Percentiles rank a stretch among this genome's conserved stretches.
These are phyloP conservation scores for Phanerochaete carnosa DNA, from an alignment of 768 basidiomycete genomes.

Conservation along the genomic window DNA sequence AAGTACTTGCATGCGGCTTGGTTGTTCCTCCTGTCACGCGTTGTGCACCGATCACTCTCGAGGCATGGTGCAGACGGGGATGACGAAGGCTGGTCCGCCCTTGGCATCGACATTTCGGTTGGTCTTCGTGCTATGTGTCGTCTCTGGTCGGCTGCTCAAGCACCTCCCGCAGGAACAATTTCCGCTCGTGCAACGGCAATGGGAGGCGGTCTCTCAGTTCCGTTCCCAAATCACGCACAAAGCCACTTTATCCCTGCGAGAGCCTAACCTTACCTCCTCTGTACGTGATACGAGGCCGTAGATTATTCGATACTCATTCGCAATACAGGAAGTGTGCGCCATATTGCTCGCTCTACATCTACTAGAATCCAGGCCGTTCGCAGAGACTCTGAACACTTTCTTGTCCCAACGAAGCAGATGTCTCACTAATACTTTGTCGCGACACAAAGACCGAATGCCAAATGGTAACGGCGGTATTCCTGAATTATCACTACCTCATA, in stretches of 20 bases:
- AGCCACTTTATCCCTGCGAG: slow-evolving; percentile 79
- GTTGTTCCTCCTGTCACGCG: slow-evolving; percentile 82
- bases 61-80: slow-evolving; percentile 62
- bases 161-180: slow-evolving; percentile 86
- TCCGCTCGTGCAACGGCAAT: slow-evolving; percentile 87
- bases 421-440: slow-evolving; percentile 39
- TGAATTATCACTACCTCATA: slow-evolving; percentile 13
- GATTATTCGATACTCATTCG: neutral
- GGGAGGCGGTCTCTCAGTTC: slow-evolving; percentile 87
- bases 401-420: slow-evolving; percentile 69
- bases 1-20: slow-evolving; percentile 81
- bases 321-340: slow-evolving; percentile 64
- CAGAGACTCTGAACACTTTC: slow-evolving; percentile 67
- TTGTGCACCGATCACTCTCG: slow-evolving; percentile 75
- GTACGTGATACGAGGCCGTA: slow-evolving; percentile 32
- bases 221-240: slow-evolving; percentile 85
- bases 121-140: slow-evolving; percentile 26
- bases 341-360: slow-evolving; percentile 81
- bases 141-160: too few species aligned
- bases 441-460: slow-evolving; percentile 7
- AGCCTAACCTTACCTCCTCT: slow-evolving; percentile 47
- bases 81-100: slow-evolving; percentile 53
- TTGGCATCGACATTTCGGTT: slow-evolving; percentile 64
- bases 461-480: slow-evolving; percentile 34
- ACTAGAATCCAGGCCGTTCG: slow-evolving; percentile 81